Base-by-base conservation (phyloP, 2,329 filamentous ascomycete genomes). In the Emydomyces testavorans region DNA sequence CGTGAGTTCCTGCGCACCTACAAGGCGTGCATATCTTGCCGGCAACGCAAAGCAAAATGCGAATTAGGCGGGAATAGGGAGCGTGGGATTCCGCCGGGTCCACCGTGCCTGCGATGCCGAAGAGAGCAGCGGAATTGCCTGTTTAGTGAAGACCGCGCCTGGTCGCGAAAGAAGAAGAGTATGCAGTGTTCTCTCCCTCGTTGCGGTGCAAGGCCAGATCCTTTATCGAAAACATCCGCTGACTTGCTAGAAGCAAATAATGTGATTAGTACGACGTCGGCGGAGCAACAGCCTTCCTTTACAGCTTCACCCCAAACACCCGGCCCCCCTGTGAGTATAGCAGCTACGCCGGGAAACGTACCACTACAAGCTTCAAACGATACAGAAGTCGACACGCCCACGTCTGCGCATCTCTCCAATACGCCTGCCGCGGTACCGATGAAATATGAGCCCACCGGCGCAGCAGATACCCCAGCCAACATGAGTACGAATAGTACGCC, bases 21-120 rank as follows among this genome's bases (percentile, higher is more conserved):
- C 67, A 75, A 75, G 59, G 72, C 72, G 18, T 75, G 72, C 57
- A 68, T 74, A 49, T 68, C 71, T 49, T 75, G 72, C 55, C 71
- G 72, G 43, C 68, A 72, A 54, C 65, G 71, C 45, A 75, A 75
- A 60, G 70, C 72, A 43, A 74, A 72, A 59, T 75, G 72, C 53
- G 71, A 74, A 32, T 58, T 74, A 21, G 66, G 66, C 8, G 66
- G 64, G 3, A 54, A 66, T 48, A 65, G 65, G 50, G 69, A 71
- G 21, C 58, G 50, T 34, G 50, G 50, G 37, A 52, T 51, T 45
- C 46, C 51, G 29, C 36, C 65, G 38, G 64, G 64, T 52, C 61
- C 63, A 8, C 64, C 71, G 26, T 75, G 72, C 56, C 66, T 69
- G 38, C 61, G 71, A 57, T 75, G 72, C 57, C 66, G 68, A 49